phyloP scores from a whole-genome alignment of 164 flowering plant genomes.

The Hamamelis virginiana region DNA sequence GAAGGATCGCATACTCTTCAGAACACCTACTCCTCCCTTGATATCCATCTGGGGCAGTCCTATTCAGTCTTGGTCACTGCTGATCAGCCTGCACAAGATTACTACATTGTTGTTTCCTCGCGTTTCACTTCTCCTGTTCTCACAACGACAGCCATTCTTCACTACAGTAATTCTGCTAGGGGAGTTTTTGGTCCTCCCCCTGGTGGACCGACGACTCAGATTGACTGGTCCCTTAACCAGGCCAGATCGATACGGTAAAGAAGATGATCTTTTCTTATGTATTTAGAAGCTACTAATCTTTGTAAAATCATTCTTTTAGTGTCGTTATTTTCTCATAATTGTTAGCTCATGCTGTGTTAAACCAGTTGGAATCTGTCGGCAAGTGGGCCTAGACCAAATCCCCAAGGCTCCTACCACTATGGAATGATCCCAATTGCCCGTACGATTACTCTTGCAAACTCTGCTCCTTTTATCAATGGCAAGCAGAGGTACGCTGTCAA shows the following conservation, averaged over 20 bases:
- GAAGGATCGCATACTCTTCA: conserved; percentile 97
- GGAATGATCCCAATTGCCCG: conserved; percentile 52
- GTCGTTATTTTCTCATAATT: too few relatives aligned
- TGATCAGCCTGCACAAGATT: conserved; percentile 73
- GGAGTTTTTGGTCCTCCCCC: conserved; percentile 76
- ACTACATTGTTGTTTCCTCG: conserved; percentile 78
- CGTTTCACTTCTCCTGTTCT: conserved; percentile 80
- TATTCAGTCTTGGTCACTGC: conserved; percentile 89
- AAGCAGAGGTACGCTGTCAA: conserved; percentile 71
- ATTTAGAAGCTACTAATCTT: too few relatives aligned
- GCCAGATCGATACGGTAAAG: conserved; percentile 83
- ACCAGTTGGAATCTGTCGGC: conserved; percentile 66
- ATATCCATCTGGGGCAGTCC: conserved; percentile 89
- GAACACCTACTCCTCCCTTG: conserved; percentile 69
- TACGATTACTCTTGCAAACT: conserved; percentile 57
- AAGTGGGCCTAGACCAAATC: conserved; percentile 75
- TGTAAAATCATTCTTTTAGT: too few relatives aligned
- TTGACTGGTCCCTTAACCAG: conserved; percentile 76
- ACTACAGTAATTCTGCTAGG: conserved; percentile 66
- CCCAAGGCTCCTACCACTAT: conserved; percentile 79
- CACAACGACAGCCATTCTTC: conserved; percentile 77
- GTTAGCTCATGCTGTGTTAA: background rate
- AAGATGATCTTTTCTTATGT: too few relatives aligned
- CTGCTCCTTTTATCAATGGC: conserved; percentile 60
- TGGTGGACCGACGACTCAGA: conserved; percentile 72